Conservation (phyloP, 2,329 filamentous ascomycete genomes). For the Trichoderma gracile region DNA sequence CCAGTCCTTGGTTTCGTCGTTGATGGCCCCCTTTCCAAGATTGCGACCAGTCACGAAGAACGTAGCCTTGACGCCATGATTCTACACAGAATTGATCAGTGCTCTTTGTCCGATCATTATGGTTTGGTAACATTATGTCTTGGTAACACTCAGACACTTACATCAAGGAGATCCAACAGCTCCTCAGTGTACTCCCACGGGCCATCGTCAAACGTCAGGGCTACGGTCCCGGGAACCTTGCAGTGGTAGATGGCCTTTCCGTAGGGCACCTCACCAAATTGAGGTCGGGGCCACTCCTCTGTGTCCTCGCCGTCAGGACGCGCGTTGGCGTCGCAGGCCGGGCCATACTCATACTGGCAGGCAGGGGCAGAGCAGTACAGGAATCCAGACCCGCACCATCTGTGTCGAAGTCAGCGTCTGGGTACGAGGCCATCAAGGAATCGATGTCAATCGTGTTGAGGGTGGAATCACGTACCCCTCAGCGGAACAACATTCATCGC, state of each 20-base stretch:
- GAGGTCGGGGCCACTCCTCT: constrained; percentile 51
- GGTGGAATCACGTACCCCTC: constrained; percentile 39
- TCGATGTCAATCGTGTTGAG: neutral
- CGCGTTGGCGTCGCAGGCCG: constrained; percentile 61
- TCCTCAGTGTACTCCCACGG: constrained; percentile 46
- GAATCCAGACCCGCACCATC: constrained; percentile 56
- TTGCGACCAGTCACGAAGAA: constrained; percentile 43
- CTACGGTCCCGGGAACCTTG: constrained; percentile 40
- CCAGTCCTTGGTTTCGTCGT: constrained; percentile 42
- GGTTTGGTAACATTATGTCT: accelerated
- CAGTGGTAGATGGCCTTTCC: constrained; percentile 53
- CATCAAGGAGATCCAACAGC: constrained; percentile 43
- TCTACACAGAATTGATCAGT: neutral
- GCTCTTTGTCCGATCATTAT: accelerated
- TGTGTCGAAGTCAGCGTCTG: constrained; percentile 28
- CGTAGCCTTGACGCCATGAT: constrained; percentile 42
- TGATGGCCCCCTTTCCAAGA: constrained; percentile 46
- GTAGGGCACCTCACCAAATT: constrained; percentile 56
- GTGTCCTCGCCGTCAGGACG: constrained; percentile 55
- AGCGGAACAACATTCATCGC: constrained; percentile 46
- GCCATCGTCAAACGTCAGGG: constrained; percentile 50
- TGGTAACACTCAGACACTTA: constrained; percentile 4
- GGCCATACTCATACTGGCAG: constrained; percentile 62
- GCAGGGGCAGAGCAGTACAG: constrained; percentile 63
- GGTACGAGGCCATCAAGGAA: neutral